phyloP scores from a whole-genome alignment of 1,284 basidiomycete species.

The Fomitopsis palustris region DNA sequence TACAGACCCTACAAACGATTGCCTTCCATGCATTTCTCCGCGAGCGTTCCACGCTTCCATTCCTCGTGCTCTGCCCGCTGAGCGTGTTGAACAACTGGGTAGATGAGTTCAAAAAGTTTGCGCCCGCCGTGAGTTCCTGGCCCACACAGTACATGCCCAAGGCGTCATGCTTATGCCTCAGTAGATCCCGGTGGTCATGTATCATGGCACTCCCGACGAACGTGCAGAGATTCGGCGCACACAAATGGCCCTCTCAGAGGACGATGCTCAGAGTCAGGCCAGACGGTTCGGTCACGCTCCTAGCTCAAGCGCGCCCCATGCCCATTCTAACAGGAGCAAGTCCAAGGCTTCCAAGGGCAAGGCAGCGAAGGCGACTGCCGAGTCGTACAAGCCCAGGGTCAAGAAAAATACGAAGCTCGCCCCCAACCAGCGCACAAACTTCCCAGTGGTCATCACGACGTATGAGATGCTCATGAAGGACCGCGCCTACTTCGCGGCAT shows the following conservation, averaged over 20 bases:
- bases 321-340: neutral
- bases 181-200: slow-evolving; percentile 84
- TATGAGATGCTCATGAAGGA: slow-evolving; percentile 94
- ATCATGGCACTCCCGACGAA: slow-evolving; percentile 82
- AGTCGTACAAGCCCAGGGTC: slow-evolving; percentile 2
- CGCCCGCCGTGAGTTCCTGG: slow-evolving; percentile 54
- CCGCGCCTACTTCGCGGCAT: slow-evolving; percentile 58
- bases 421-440: slow-evolving; percentile 37
- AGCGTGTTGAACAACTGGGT: slow-evolving; percentile 93
- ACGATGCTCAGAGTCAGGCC: slow-evolving; percentile 13
- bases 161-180: neutral
- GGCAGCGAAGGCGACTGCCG: neutral
- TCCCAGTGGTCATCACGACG: slow-evolving; percentile 85
- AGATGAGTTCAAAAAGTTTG: slow-evolving; percentile 84
- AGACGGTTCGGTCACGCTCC: neutral
- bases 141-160: neutral
- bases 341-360: slow-evolving; percentile 6
- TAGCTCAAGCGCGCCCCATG: neutral
- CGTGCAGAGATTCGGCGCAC: slow-evolving; percentile 66
- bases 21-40: slow-evolving; percentile 89
- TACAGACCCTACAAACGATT: slow-evolving; percentile 88
- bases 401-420: slow-evolving; percentile 15
- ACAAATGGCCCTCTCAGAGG: slow-evolving; percentile 16
- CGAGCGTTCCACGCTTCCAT: slow-evolving; percentile 74
- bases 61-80: slow-evolving; percentile 88